Evolutionary conservation across 2,329 filamentous ascomycete species (phyloP), one percentile per base, ranked within the genome.

Genomic region (Plenodomus tracheiphilus): DNA sequence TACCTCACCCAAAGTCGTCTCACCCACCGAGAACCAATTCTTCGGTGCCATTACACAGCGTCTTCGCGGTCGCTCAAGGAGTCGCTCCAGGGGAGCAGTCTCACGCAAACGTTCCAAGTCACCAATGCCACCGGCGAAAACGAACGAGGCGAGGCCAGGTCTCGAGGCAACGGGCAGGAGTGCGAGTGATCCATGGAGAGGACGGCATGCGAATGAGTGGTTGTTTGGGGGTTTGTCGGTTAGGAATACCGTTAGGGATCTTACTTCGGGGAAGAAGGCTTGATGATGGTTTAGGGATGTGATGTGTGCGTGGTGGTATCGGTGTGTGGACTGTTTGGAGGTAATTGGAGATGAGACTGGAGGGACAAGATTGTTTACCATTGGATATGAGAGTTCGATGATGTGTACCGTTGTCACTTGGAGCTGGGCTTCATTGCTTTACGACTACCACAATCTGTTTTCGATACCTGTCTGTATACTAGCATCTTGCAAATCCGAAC

Each of bases 191-290:
- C 61, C 64, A 47, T 72, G 69, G 69, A 57, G 61, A 9, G 69
- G 69, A 43, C 63, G 71, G 7, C 71, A 74, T 51, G 69, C 70
- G 19, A 74, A 74, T 46, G 65, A 66, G 8, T 74, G 71, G 71
- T 56, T 74, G 4, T 74, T 74, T 47, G 65, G 65, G 36, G 69
- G 65, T 35, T 72, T 68, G 49, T 72, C 69, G 15, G 66, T 72
- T 9, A 69, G 66, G n/a, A 69, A 68, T 28, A 62, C 64, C 9
- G 65, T 69, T 17, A 72, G 65, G 43, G 66, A 62, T 17, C 38
- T 70, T 20, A 39, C 69, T 11, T 53, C 65, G 39, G 46, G 59
- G 25, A 62, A 62, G 39, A 69, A 61, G 45, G 55, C 52, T 20
- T 59, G 18, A 22, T 47, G 21, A 39, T 50, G 17, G 51, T 22